These are phyloP conservation scores for Trichoderma sp. DNA, from an alignment of 2,329 filamentous ascomycete genomes.

Conservation along the genomic window DNA sequence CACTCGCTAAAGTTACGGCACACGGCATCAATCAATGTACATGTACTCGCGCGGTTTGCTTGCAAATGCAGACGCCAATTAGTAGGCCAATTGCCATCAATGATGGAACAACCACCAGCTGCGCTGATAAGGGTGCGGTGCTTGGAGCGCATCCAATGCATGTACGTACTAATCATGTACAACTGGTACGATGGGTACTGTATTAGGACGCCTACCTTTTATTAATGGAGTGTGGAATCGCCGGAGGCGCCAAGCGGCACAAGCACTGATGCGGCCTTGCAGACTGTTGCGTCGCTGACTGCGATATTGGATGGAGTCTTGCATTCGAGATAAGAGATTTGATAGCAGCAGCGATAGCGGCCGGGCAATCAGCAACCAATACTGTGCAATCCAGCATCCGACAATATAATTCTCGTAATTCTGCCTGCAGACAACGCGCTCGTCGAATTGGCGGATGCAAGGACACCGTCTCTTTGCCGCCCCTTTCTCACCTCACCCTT, in stretches of 20 bases:
- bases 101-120: not conserved
- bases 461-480: slow-evolving; percentile 6
- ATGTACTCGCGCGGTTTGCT: not conserved
- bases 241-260: not conserved
- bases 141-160: slow-evolving; percentile 4
- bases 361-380: not conserved
- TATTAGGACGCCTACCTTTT: not conserved
- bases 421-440: not conserved
- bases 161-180: not conserved
- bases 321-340: not conserved
- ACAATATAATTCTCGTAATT: not conserved
- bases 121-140: slow-evolving; percentile 12
- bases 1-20: not conserved
- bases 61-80: not conserved
- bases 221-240: not conserved
- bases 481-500: not conserved
- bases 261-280: not conserved
- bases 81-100: not conserved
- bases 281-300: not conserved
- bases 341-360: slow-evolving; percentile 5
- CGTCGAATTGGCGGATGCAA: slow-evolving; percentile 9
- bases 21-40: not conserved
- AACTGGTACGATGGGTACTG: not conserved
- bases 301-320: not conserved
- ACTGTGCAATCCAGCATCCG: not conserved